Conservation (phyloP, 1,139 yeast species). For the Zygosaccharomyces sapae region DNA sequence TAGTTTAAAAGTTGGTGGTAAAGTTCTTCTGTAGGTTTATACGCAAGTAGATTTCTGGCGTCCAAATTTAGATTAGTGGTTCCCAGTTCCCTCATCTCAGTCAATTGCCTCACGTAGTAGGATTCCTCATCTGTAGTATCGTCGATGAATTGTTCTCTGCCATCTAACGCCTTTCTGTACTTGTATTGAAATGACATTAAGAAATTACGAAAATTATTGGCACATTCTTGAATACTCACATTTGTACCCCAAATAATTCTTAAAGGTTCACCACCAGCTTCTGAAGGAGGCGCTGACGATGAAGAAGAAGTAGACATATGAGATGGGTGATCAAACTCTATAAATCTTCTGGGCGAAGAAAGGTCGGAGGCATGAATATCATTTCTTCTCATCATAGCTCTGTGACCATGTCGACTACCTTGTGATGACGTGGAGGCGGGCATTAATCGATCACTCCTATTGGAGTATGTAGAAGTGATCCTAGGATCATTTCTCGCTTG, state of each 20-base stretch:
- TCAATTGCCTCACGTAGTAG: conserved; percentile 68
- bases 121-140: conserved; percentile 66
- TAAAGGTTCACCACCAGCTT: conserved; percentile 58
- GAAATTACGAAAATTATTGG: conserved; percentile 74
- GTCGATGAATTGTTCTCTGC: conserved; percentile 39
- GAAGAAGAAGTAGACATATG: conserved; percentile 24
- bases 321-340: conserved; percentile 33
- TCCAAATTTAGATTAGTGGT: conserved; percentile 81
- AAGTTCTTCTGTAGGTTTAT: conserved; percentile 69
- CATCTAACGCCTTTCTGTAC: conserved; percentile 63
- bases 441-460: conserved; percentile 34
- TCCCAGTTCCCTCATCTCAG: conserved; percentile 72
- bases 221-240: conserved; percentile 84
- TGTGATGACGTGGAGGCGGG: conserved; percentile 29
- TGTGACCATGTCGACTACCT: conserved; percentile 34
- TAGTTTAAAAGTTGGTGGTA: conserved; percentile 83
- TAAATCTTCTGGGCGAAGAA: conserved; percentile 47
- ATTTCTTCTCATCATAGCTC: conserved; percentile 44
- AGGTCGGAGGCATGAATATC: conserved; percentile 55
- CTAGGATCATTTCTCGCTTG: conserved; percentile 23
- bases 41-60: conserved; percentile 72
- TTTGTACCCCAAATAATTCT: conserved; percentile 99
- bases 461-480: conserved; percentile 30
- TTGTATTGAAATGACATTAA: conserved; percentile 77
- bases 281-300: conserved; percentile 33